These are phyloP conservation scores for Vaccinium macrocarpon DNA, from an alignment of 148 eudicot genomes.

Conservation along the genomic window DNA sequence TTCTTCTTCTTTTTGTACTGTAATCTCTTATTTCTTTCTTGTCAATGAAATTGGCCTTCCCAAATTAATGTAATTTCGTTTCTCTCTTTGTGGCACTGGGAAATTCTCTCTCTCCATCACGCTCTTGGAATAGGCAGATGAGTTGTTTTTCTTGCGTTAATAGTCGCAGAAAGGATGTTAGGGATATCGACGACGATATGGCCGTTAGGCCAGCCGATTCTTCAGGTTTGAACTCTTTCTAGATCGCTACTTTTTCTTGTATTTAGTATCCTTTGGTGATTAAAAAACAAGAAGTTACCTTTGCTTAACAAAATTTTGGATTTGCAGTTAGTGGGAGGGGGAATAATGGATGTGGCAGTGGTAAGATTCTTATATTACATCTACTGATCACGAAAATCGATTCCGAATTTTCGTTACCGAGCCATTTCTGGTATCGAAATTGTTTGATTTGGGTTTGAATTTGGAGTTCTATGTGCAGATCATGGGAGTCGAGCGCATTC, in stretches of 20 bases:
- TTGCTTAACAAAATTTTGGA: neutral
- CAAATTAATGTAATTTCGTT: neutral
- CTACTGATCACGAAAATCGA: neutral
- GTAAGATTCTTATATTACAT: slow-evolving; percentile 5
- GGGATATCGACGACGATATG: slow-evolving; percentile 23
- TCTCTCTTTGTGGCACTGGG: neutral
- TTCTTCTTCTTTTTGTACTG: neutral
- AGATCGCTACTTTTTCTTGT: neutral
- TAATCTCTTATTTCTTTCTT: neutral
- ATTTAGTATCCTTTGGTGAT: too few species aligned
- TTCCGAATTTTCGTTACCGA: neutral
- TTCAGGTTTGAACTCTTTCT: slow-evolving; percentile 43
- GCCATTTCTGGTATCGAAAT: neutral
- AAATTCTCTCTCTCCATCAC: neutral
- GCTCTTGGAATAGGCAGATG: slow-evolving; percentile 29
- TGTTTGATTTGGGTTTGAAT: slow-evolving; percentile 1
- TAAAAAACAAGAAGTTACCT: too few species aligned
- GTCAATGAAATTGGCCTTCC: neutral
- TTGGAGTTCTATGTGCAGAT: slow-evolving; percentile 26
- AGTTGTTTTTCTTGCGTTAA: slow-evolving; percentile 64
- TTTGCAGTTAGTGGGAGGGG: slow-evolving; percentile 33
- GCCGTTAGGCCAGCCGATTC: slow-evolving; percentile 25
- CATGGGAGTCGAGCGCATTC: slow-evolving; percentile 28
- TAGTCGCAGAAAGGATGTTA: slow-evolving; percentile 32
- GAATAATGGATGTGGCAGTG: slow-evolving; percentile 22